Percentiles rank a stretch among this genome's conserved stretches.
phyloP scores from a whole-genome alignment of 805 yeast genomes.

The Metschnikowia anglica region DNA sequence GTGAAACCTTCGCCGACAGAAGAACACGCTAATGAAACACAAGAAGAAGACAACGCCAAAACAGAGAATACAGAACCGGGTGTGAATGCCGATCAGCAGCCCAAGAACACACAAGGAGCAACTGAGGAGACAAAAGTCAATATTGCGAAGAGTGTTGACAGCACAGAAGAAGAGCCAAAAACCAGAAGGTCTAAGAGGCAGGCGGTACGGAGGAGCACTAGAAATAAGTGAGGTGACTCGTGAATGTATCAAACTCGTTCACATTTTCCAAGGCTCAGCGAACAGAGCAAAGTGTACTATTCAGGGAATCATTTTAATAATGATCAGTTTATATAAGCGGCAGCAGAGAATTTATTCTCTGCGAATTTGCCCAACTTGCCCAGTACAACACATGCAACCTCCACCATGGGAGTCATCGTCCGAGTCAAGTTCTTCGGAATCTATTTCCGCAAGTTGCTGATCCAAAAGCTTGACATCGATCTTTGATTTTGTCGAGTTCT shows the following conservation, averaged over 20 bases:
- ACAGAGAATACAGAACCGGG: background rate
- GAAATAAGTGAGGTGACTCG: constrained; percentile 13
- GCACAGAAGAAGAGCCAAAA: constrained; percentile 15
- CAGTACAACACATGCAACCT: constrained; percentile 22
- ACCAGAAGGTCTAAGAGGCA: constrained; percentile 16
- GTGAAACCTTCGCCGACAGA: background rate
- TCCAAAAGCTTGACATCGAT: constrained; percentile 21
- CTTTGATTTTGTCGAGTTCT: constrained; percentile 1
- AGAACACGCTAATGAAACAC: background rate
- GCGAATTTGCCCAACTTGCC: constrained; percentile 18
- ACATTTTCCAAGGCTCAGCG: background rate
- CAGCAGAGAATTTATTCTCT: background rate
- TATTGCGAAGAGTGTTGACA: background rate
- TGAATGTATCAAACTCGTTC: too few relatives aligned
- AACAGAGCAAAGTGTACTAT: background rate
- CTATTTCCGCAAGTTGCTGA: constrained; percentile 22
- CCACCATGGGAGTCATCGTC: constrained; percentile 17
- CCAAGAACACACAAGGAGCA: background rate
- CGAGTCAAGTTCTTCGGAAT: constrained; percentile 21
- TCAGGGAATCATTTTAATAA: background rate
- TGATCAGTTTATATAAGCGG: background rate
- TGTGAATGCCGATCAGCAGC: background rate
- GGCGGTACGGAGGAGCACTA: constrained; percentile 15
- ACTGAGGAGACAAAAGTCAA: background rate
- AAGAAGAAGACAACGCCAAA: background rate